phyloP scores from a whole-genome alignment of 169 alveolate species.

The Eimeria acervulina region DNA sequence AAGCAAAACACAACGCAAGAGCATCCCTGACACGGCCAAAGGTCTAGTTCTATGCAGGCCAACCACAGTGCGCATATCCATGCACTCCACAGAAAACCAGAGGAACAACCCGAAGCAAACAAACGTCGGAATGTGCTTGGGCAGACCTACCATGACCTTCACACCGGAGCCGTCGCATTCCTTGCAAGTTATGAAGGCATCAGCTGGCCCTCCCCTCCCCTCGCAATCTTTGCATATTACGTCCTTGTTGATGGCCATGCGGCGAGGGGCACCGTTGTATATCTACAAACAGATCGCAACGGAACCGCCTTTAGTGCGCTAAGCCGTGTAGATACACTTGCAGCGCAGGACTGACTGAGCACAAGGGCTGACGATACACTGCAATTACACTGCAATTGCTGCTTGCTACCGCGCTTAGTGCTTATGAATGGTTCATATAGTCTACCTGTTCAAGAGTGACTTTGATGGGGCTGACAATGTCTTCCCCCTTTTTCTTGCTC shows the following conservation, averaged over 20 bases:
- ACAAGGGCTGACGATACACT: too few relatives aligned
- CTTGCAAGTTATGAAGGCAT: conserved; percentile 94
- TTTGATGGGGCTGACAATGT: conserved; percentile 93
- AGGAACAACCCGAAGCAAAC: not conserved
- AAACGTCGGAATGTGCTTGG: not conserved
- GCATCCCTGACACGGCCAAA: not conserved
- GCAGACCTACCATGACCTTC: conserved; percentile 77
- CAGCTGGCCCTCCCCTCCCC: conserved; percentile 98
- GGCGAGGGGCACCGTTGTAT: conserved; percentile 97
- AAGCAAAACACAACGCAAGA: not conserved
- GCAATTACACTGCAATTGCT: too few relatives aligned
- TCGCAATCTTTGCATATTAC: conserved; percentile 97
- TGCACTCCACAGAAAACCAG: not conserved
- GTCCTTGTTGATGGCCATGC: conserved; percentile 96
- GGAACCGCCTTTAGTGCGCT: not conserved
- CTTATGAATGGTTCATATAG: not conserved
- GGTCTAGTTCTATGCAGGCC: not conserved
- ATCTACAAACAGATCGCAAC: conserved; percentile 67
- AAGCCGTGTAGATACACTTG: too few relatives aligned
- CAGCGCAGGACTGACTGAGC: too few relatives aligned
- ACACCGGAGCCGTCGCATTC: conserved; percentile 97
- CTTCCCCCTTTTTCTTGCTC: conserved; percentile 95
- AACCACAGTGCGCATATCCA: not conserved
- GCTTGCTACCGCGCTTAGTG: not conserved
- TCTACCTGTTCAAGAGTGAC: conserved; percentile 97